Evolutionary conservation across 805 yeast genomes (phyloP).

Genomic region (Candida yuanshanica): DNA sequence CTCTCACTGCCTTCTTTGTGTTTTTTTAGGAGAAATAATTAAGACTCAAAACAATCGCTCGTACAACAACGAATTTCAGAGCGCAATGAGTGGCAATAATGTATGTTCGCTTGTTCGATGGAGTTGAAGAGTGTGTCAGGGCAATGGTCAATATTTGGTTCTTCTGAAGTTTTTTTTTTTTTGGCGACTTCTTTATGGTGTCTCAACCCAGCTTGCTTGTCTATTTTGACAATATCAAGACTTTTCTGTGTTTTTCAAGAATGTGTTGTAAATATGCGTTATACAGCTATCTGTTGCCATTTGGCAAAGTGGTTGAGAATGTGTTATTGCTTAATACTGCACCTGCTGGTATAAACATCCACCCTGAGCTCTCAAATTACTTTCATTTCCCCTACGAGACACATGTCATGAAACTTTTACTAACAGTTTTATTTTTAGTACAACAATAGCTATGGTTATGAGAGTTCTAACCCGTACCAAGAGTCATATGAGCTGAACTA

Average conservation of each 20-base stretch:
- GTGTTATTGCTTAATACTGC: too few relatives aligned
- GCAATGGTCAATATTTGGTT: too few relatives aligned
- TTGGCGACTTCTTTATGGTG: neutral
- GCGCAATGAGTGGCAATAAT: constrained; percentile 1
- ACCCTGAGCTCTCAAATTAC: too few relatives aligned
- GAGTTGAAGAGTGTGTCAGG: too few relatives aligned
- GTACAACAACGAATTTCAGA: neutral
- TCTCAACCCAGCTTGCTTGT: neutral
- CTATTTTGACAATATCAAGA: too few relatives aligned
- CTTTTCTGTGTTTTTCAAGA: neutral
- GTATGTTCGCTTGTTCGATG: too few relatives aligned
- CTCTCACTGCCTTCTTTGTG: neutral
- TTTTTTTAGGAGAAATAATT: neutral
- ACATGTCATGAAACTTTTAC: constrained; percentile 1
- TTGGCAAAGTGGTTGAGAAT: neutral
- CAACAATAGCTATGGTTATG: constrained; percentile 11
- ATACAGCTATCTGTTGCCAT: neutral
- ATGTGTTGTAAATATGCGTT: neutral
- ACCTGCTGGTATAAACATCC: too few relatives aligned
- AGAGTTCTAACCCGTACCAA: constrained; percentile 22
- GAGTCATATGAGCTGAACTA: constrained; percentile 20
- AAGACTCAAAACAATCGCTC: neutral
- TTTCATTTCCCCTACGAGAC: neutral
- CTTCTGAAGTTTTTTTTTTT: neutral
- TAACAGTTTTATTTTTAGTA: constrained; percentile 1